Evolutionary conservation across 208 protist species (phyloP).

Genomic region (Entamoeba nuttalli): DNA sequence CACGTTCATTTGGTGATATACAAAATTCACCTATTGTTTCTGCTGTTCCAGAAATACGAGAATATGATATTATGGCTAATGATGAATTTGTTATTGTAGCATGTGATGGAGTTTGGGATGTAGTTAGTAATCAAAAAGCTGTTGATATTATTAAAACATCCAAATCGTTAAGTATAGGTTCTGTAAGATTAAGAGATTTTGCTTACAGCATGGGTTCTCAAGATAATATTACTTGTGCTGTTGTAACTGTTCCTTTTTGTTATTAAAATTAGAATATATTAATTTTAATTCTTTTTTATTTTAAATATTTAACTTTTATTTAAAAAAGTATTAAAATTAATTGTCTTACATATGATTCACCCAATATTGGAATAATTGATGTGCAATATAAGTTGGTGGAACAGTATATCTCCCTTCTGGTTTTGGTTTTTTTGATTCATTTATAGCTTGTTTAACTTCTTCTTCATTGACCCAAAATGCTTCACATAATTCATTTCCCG

Average conservation of each 20-base stretch:
- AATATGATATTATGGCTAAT: background rate
- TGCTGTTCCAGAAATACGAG: background rate
- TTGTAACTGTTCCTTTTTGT: background rate
- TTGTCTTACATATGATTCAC: background rate
- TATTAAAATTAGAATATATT: too few relatives aligned
- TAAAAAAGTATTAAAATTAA: too few relatives aligned
- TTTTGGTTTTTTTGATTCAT: background rate
- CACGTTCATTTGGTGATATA: conserved; percentile 41
- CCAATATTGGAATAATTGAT: background rate
- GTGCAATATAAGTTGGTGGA: background rate
- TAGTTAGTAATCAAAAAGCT: conserved; percentile 32
- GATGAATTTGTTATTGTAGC: conserved; percentile 46
- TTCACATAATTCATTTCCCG: background rate
- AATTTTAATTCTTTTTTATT: too few relatives aligned
- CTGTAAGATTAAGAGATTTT: background rate
- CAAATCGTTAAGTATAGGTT: background rate
- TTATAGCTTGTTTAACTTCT: background rate
- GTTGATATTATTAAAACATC: conserved; percentile 15
- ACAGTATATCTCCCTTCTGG: background rate
- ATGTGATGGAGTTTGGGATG: conserved; percentile 52
- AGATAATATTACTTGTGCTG: conserved; percentile 1
- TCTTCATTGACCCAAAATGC: background rate
- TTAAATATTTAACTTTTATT: too few relatives aligned
- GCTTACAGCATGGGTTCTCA: background rate
- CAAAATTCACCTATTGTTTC: conserved; percentile 38